Base-by-base conservation (phyloP, 768 basidiomycete genomes). In the Psilocybe sp. region DNA sequence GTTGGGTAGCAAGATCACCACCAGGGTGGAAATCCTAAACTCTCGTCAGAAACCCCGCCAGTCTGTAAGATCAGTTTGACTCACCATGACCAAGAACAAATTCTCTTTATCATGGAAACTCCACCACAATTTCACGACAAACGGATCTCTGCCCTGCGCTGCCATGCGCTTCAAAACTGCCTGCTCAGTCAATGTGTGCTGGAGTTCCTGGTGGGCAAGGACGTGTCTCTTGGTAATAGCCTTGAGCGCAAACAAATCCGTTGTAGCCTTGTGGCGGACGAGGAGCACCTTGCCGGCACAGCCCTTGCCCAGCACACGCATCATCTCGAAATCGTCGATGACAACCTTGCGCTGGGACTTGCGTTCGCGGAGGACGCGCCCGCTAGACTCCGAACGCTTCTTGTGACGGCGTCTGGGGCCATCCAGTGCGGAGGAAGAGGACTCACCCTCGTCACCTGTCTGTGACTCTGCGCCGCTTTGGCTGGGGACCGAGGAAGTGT, bases 91-190 rank as follows among this genome's bases (percentile, higher is more conserved):
- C 62, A 99, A 81, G 71, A 95, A 98, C 54, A 98, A 70, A 64
- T 97, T 96, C 67, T 98, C 93, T 71, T 90, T 89, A 70, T 98
- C 95, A 69, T 98, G 95, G 73, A 98, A 99, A 69, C 89, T 89
- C 88, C 91, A 95, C 84, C 92, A 91, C 14, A 99, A 80, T 66
- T 88, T 92, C 53, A 98, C 92, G 46, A 98, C 90, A 66, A 98
- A 99, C 10, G 93, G 93, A 64, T 98, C 93, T 59, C 81, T 79
- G 50, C 84, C 81, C 59, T 88, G 84, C 4, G 92, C 90, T 1
- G 93, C 89, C 88, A 98, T 95, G 38, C 91, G 79, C 70, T 91
- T 94, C 63, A 99, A 71, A 31, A 99, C 96, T 6, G 90, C 87
- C 67, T 98, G 93, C 70, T 99, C 97, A 3, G 95, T 96, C 54